These are phyloP conservation scores for Candolleomyces aberdarensis DNA, from an alignment of 768 basidiomycete genomes.

Conservation along the genomic window DNA sequence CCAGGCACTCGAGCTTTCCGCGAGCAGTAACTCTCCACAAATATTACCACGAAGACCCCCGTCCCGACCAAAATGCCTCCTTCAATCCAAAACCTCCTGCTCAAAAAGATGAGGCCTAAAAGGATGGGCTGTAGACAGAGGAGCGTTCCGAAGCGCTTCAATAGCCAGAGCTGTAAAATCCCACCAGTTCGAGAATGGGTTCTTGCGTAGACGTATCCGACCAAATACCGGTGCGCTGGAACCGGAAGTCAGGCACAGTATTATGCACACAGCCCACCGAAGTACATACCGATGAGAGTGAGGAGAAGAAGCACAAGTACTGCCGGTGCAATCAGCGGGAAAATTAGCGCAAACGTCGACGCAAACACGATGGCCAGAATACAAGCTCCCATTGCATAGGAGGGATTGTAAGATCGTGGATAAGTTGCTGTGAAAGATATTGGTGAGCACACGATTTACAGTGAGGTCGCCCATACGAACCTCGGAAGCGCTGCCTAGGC, in stretches of 20 bases:
- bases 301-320: conserved; percentile 62
- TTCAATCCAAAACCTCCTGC: conserved; percentile 66
- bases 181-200: conserved; percentile 76
- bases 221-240: conserved; percentile 74
- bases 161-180: conserved; percentile 68
- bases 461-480: conserved; percentile 35
- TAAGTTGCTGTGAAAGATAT: conserved; percentile 49
- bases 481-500: conserved; percentile 75
- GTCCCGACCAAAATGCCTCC: conserved; percentile 60
- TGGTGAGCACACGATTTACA: conserved; percentile 2
- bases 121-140: conserved; percentile 72
- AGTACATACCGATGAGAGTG: conserved; percentile 57
- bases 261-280: background rate
- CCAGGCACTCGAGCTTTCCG: conserved; percentile 50
- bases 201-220: conserved; percentile 75
- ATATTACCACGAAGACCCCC: conserved; percentile 49
- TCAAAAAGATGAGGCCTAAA: conserved; percentile 69
- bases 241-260: background rate
- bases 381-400: conserved; percentile 63
- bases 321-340: conserved; percentile 74
- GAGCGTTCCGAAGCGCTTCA: conserved; percentile 70
- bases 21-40: conserved; percentile 59
- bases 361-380: conserved; percentile 69
- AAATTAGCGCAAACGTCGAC: conserved; percentile 69
- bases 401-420: conserved; percentile 67